phyloP scores from a whole-genome alignment of 2,329 filamentous ascomycete species.

The Arthrobotrys entomopaga region DNA sequence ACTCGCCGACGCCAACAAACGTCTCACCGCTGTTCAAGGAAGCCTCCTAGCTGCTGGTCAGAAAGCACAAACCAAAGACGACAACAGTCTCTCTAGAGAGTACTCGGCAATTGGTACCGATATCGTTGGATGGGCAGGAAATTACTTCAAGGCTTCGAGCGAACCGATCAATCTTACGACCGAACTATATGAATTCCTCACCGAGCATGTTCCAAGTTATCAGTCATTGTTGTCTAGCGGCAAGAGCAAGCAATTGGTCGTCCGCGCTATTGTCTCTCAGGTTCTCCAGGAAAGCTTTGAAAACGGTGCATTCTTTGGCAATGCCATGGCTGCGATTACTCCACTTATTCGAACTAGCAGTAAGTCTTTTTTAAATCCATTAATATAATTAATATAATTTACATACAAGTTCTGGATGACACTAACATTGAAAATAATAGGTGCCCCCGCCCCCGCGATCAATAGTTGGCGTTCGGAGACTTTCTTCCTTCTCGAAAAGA shows the following conservation, averaged over 20 bases:
- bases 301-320: conserved; percentile 46
- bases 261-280: conserved; percentile 51
- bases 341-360: conserved; percentile 42
- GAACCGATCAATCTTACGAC: conserved; percentile 50
- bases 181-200: conserved; percentile 51
- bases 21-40: conserved; percentile 51
- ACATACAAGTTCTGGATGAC: too few relatives aligned
- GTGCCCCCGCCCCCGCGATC: conserved; percentile 32
- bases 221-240: conserved; percentile 39
- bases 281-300: conserved; percentile 52
- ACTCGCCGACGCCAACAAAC: conserved; percentile 48
- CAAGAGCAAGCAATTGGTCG: conserved; percentile 53
- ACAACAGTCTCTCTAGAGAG: conserved; percentile 43
- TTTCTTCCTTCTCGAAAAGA: conserved; percentile 53
- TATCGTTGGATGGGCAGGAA: conserved; percentile 50
- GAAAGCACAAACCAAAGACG: conserved; percentile 53
- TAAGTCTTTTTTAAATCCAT: conserved; percentile 21
- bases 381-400: too few relatives aligned
- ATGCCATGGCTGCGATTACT: conserved; percentile 36
- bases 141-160: conserved; percentile 50
- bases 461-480: conserved; percentile 52
- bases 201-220: conserved; percentile 43
- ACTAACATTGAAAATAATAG: conserved; percentile 25
- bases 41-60: conserved; percentile 50
- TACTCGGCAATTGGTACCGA: conserved; percentile 45